These are phyloP conservation scores for Skeletonema potamos DNA, from an alignment of 108 stramenopile genomes.

Conservation along the genomic window DNA sequence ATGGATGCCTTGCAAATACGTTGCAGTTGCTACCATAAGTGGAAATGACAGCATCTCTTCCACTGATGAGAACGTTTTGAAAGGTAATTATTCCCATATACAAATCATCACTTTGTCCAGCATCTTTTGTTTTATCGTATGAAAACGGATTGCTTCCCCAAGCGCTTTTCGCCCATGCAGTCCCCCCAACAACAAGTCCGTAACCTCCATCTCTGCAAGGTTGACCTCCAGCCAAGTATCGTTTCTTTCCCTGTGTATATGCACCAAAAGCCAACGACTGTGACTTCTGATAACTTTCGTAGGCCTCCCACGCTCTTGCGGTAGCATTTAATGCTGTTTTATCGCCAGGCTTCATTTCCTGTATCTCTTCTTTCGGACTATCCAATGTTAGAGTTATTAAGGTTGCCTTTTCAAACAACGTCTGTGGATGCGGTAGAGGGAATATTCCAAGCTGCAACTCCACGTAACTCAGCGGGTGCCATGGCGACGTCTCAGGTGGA, in stretches of 20 bases:
- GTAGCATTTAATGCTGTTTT: neutral
- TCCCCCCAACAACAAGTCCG: constrained; percentile 16
- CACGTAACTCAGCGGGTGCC: constrained; percentile 7
- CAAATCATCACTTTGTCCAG: neutral
- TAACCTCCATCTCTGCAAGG: constrained; percentile 6
- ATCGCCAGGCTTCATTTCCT: neutral
- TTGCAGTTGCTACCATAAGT: constrained; percentile 10
- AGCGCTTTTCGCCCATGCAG: neutral
- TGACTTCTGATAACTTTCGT: constrained; percentile 2
- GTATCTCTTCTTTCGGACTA: constrained; percentile 10
- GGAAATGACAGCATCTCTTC: constrained; percentile 26
- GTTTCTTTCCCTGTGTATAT: constrained; percentile 20
- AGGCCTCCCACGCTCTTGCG: constrained; percentile 18
- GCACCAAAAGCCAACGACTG: constrained; percentile 14
- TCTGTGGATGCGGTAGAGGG: constrained; percentile 22
- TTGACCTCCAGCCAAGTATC: constrained; percentile 21
- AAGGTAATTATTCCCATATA: constrained; percentile 14
- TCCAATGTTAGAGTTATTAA: constrained; percentile 17
- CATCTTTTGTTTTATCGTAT: neutral
- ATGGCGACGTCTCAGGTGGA: constrained; percentile 15
- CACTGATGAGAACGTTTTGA: constrained; percentile 18
- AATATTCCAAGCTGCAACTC: constrained; percentile 9
- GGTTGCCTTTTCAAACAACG: constrained; percentile 22
- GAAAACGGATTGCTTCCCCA: constrained; percentile 7
- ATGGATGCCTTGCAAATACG: constrained; percentile 23